phyloP scores from a whole-genome alignment of 1,284 basidiomycete genomes.

The Mycena sp. region DNA sequence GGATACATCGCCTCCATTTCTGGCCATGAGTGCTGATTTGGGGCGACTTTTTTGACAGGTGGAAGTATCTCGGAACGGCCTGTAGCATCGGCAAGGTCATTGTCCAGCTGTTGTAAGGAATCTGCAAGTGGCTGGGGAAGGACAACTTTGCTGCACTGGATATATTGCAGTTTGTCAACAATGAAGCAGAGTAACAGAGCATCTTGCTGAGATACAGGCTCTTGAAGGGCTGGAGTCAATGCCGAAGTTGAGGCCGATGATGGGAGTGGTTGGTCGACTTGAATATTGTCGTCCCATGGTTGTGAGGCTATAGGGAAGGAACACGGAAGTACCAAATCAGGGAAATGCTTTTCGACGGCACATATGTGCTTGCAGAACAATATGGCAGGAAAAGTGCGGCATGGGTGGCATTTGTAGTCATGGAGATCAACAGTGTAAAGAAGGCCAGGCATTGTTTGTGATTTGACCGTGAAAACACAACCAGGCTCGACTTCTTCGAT shows the following conservation, averaged over 20 bases:
- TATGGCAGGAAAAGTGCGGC: conserved; percentile 23
- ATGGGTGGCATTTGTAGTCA: conserved; percentile 7
- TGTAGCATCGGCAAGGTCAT: conserved; percentile 6
- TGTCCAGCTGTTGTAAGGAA: not conserved
- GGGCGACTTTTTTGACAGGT: too few relatives aligned
- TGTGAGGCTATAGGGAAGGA: conserved; percentile 4
- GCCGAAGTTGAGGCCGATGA: too few relatives aligned
- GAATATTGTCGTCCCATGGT: conserved; percentile 7
- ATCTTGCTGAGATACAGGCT: not conserved
- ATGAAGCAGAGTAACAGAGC: not conserved
- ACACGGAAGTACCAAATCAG: not conserved
- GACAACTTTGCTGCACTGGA: not conserved
- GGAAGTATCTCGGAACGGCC: not conserved
- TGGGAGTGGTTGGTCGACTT: too few relatives aligned
- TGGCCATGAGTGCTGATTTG: not conserved
- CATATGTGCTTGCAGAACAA: conserved; percentile 14
- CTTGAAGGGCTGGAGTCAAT: too few relatives aligned
- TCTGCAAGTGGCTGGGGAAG: not conserved
- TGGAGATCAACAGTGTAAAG: conserved; percentile 15
- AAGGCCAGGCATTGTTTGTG: conserved; percentile 4
- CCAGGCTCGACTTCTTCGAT: not conserved
- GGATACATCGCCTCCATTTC: not conserved
- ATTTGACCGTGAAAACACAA: conserved; percentile 13
- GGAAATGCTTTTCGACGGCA: conserved; percentile 6
- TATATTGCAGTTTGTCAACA: not conserved